A percentile compares a stretch with the other conserved stretches of the same genome.
phyloP scores from a whole-genome alignment of 768 basidiomycete species.

The Roridomyces roridus region DNA sequence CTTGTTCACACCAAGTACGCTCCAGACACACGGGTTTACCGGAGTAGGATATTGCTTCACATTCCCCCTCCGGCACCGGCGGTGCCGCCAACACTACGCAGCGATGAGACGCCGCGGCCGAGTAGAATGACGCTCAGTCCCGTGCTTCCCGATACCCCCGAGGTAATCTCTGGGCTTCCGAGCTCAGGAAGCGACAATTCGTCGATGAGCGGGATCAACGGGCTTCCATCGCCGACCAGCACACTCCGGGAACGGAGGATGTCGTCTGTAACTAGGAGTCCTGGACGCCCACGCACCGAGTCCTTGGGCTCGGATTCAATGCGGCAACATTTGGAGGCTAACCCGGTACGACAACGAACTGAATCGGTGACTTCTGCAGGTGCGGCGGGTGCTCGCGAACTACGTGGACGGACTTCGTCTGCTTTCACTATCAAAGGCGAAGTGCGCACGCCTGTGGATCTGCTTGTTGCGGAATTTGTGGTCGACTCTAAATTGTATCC shows the following conservation, averaged over 20 bases:
- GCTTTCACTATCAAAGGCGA: conserved; percentile 70
- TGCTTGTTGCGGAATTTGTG: conserved; percentile 79
- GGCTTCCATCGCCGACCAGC: conserved; percentile 30
- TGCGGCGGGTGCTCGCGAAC: conserved; percentile 21
- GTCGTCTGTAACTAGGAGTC: conserved; percentile 3
- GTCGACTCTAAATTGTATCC: conserved; percentile 84
- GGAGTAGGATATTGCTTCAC: conserved; percentile 54
- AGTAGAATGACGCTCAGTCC: conserved; percentile 43
- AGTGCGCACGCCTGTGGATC: conserved; percentile 65
- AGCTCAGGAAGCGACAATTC: conserved; percentile 17
- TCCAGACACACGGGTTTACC: conserved; percentile 57
- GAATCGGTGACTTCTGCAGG: conserved; percentile 16
- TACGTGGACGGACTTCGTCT: conserved; percentile 52
- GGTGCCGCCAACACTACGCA: conserved; percentile 24
- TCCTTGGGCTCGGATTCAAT: conserved; percentile 32
- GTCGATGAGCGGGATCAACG: conserved; percentile 19
- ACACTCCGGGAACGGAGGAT: conserved; percentile 12
- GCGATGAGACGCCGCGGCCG: conserved; percentile 42
- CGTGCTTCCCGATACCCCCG: conserved; percentile 24
- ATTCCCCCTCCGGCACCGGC: conserved; percentile 27
- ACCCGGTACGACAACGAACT: conserved; percentile 8
- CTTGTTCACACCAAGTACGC: conserved; percentile 63
- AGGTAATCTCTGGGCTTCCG: conserved; percentile 8
- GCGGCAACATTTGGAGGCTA: conserved; percentile 29
- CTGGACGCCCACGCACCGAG: background rate